Percentiles rank a stretch among this genome's conserved stretches.
Conservation (phyloP, 768 basidiomycete species). For the Tylopilus plumbeoviolaceoides region DNA sequence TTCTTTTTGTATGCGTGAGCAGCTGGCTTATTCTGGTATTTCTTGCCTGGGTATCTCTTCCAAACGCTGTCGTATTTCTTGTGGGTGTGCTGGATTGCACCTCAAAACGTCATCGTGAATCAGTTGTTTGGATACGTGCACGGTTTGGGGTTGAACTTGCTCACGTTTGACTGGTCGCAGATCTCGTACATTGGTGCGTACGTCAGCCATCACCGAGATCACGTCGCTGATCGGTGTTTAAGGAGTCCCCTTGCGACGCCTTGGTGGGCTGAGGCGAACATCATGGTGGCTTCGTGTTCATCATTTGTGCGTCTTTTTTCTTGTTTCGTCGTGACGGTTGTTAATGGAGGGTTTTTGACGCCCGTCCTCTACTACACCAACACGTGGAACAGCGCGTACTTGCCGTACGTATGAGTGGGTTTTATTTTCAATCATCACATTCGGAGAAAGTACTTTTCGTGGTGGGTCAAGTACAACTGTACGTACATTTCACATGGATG, state of each 20-base stretch:
- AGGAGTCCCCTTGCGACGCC: too few relatives aligned
- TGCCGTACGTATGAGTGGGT: slow-evolving; percentile 54
- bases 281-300: slow-evolving; percentile 57
- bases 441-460: slow-evolving; percentile 56
- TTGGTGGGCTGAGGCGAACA: slow-evolving; percentile 80
- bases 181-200: too few relatives aligned
- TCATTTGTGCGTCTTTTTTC: too few relatives aligned
- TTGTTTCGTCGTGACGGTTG: slow-evolving; percentile 47
- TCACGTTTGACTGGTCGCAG: slow-evolving; percentile 87
- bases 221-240: neutral
- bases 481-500: neutral
- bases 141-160: slow-evolving; percentile 62
- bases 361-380: too few relatives aligned
- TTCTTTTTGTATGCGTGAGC: too few relatives aligned
- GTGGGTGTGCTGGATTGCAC: slow-evolving; percentile 74
- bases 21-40: too few relatives aligned
- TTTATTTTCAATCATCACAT: slow-evolving; percentile 64
- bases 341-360: slow-evolving; percentile 52
- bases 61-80: too few relatives aligned
- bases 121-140: slow-evolving; percentile 63
- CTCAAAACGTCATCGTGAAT: slow-evolving; percentile 65
- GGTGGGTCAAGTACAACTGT: slow-evolving; percentile 63
- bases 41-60: too few relatives aligned
- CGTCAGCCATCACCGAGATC: neutral
- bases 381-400: slow-evolving; percentile 51